These are phyloP conservation scores for Fraxinus pennsylvanica DNA, from an alignment of 257 asterid genomes.

Conservation along the genomic window DNA sequence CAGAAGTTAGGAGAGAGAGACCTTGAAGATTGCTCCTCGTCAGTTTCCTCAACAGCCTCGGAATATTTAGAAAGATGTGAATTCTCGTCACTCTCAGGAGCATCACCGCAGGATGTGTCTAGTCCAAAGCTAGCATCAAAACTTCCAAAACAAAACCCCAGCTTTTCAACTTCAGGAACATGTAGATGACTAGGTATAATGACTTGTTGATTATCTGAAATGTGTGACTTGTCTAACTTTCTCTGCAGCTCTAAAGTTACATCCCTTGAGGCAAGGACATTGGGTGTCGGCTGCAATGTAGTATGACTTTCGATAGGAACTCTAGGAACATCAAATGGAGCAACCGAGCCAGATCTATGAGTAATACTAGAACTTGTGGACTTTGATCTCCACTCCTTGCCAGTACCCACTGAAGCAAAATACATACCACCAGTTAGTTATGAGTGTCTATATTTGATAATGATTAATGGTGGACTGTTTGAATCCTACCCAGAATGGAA, in stretches of 20 bases:
- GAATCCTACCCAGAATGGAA: background rate
- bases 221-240: constrained; percentile 59
- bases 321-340: constrained; percentile 47
- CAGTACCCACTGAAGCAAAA: constrained; percentile 55
- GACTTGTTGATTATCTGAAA: constrained; percentile 72
- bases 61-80: constrained; percentile 49
- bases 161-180: constrained; percentile 79
- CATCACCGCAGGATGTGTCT: constrained; percentile 45
- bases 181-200: constrained; percentile 84
- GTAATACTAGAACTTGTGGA: constrained; percentile 47
- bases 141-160: constrained; percentile 94
- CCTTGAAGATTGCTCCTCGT: constrained; percentile 64
- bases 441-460: background rate
- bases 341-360: constrained; percentile 43
- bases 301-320: constrained; percentile 42
- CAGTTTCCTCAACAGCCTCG: constrained; percentile 60
- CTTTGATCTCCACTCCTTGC: constrained; percentile 91
- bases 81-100: constrained; percentile 44
- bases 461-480: background rate
- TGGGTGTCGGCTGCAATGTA: constrained; percentile 37
- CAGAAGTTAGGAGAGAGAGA: constrained; percentile 27
- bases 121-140: constrained; percentile 71
- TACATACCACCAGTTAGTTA: constrained; percentile 22
- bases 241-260: constrained; percentile 54
- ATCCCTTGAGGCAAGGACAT: constrained; percentile 49